Base-by-base conservation (phyloP, 768 basidiomycete species). In the Boletus sp. region DNA sequence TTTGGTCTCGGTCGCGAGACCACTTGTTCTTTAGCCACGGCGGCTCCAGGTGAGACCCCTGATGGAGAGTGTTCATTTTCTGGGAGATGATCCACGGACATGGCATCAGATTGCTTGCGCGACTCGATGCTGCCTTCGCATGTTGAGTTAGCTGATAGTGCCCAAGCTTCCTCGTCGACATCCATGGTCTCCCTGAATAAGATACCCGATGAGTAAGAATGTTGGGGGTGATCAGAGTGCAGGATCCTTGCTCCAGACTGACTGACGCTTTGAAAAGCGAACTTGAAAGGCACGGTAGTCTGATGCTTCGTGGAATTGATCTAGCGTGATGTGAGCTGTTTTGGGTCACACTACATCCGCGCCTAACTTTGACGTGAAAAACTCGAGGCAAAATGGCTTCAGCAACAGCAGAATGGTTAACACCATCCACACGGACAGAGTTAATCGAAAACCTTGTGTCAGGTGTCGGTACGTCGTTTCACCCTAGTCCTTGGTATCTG, bases 401-500 rank as follows among this genome's bases (percentile, higher is more conserved):
- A 56, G 68, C 78, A 45, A 80, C 81, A 48, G 73, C 85, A 29
- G 78, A 80, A 60, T 93, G 91, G 91, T 76, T 85, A 50, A 77
- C 80, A 29, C 94, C 94, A 39, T 73, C 84, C 17, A 89, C 88
- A 49, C 82, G 94, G 47, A 86, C 92, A 61, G 88, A 90, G 58
- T 82, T 91, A 66, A 96, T 98, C 56, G 92, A 96, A 67, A 87
- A 89, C 64, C 83, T 98, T 20, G 92, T 94, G 28, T 92, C 90
- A 24, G 92, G 92, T 44, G 92, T 94, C 47, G 92, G 92, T 91
- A 59, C 62, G 90, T 73, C 49, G 37, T 50, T 40, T 58, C 18
- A 28, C 32, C 17, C 11, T 20, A 15, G 37, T 42, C 7, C 30
- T 48, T 55, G 48, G 7, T 14, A 35, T 47, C 52, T 32, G 39